Percentiles rank a stretch among this genome's conserved stretches.
Conservation (phyloP, 2,329 filamentous ascomycete species). For the Leptosphaerulina australis region DNA sequence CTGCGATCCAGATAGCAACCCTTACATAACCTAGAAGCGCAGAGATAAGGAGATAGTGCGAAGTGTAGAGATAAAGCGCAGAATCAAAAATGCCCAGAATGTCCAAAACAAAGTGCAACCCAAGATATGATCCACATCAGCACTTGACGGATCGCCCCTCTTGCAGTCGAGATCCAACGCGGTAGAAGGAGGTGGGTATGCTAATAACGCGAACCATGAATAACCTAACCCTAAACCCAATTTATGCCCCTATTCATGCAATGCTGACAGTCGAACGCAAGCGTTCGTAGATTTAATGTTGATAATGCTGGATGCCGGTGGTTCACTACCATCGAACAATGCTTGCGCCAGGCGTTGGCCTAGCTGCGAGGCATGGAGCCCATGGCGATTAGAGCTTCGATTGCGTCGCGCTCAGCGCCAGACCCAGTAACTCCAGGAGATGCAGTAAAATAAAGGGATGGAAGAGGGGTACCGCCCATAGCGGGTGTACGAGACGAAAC, state of each 20-base stretch:
- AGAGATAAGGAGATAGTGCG: slow-evolving; percentile 18
- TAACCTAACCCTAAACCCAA: background rate
- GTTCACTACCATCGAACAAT: background rate
- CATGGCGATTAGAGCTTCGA: slow-evolving; percentile 80
- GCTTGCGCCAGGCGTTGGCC: slow-evolving; percentile 33
- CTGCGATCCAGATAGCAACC: slow-evolving; percentile 2
- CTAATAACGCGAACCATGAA: slow-evolving; percentile 32
- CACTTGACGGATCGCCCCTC: slow-evolving; percentile 48
- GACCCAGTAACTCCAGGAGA: slow-evolving; percentile 34
- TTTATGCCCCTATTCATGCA: slow-evolving; percentile 13
- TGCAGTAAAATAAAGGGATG: slow-evolving; percentile 28
- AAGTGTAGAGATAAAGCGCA: slow-evolving; percentile 30
- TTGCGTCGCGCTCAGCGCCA: slow-evolving; percentile 74
- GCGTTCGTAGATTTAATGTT: slow-evolving; percentile 1
- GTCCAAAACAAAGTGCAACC: slow-evolving; percentile 4
- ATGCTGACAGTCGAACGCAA: slow-evolving; percentile 11
- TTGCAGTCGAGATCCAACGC: slow-evolving; percentile 32
- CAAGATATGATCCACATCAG: slow-evolving; percentile 45
- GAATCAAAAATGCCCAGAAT: slow-evolving; percentile 21
- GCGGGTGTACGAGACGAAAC: slow-evolving; percentile 27
- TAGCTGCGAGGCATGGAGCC: slow-evolving; percentile 62
- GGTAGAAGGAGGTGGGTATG: slow-evolving; percentile 22
- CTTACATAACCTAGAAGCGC: slow-evolving; percentile 9
- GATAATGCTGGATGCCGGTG: background rate
- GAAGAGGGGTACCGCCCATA: slow-evolving; percentile 28